These are phyloP conservation scores for Tuctoria greenei DNA, from an alignment of 176 grass and related monocot genomes.

Conservation along the genomic window DNA sequence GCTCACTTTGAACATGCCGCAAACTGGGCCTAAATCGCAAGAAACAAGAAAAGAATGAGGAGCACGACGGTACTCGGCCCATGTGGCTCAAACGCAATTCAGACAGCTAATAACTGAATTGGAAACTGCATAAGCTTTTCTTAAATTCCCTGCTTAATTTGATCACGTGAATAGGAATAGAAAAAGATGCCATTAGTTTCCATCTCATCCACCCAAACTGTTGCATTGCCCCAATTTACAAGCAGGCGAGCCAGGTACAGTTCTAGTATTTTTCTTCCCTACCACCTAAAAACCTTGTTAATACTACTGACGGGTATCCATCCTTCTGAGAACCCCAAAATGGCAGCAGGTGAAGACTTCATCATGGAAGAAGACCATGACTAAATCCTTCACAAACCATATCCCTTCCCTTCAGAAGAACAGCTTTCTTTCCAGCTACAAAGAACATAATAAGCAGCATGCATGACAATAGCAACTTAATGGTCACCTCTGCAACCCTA, in stretches of 20 bases:
- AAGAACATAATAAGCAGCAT: background rate
- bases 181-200: constrained; percentile 19
- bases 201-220: constrained; percentile 12
- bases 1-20: background rate
- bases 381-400: constrained; percentile 44
- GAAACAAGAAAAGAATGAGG: too few species aligned
- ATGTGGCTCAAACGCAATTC: too few species aligned
- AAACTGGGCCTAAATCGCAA: background rate
- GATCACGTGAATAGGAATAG: constrained; percentile 20
- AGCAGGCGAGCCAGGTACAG: constrained; percentile 12
- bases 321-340: constrained; percentile 67
- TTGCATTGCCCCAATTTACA: constrained; percentile 37
- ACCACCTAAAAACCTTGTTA: constrained; percentile 29
- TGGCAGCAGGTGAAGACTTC: constrained; percentile 33
- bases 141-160: constrained; percentile 22
- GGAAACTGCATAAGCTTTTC: background rate
- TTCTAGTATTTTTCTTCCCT: background rate
- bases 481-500: constrained; percentile 33
- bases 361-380: constrained; percentile 6
- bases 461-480: constrained; percentile 37
- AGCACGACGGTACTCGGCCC: too few species aligned
- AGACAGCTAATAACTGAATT: background rate
- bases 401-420: constrained; percentile 59
- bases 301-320: constrained; percentile 12
- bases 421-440: background rate